phyloP scores from a whole-genome alignment of 2,329 filamentous ascomycete species.

The Fusarium phyllophilum region DNA sequence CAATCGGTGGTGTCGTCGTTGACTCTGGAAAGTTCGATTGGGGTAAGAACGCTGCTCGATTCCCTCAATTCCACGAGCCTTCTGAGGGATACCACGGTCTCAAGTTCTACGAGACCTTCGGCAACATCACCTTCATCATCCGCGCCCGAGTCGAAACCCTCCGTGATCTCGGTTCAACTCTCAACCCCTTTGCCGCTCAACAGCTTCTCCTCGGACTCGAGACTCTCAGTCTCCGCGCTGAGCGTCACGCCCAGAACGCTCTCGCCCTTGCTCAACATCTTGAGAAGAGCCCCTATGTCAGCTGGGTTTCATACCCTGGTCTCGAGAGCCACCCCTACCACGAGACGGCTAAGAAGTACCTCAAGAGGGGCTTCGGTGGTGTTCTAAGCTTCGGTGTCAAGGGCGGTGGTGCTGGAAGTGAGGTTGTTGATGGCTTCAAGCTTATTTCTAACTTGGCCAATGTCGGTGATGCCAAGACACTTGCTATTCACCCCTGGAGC shows the following conservation, averaged over 20 bases:
- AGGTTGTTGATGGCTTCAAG: slow-evolving; percentile 94
- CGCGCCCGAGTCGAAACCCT: slow-evolving; percentile 89
- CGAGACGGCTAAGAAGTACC: slow-evolving; percentile 84
- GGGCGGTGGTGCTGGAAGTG: slow-evolving; percentile 83
- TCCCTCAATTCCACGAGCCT: slow-evolving; percentile 93
- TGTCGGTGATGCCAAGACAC: slow-evolving; percentile 93
- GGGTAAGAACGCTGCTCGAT: slow-evolving; percentile 83
- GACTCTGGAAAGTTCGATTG: slow-evolving; percentile 95
- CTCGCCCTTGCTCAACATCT: slow-evolving; percentile 83
- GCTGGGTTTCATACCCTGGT: slow-evolving; percentile 95
- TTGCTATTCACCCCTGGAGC: slow-evolving; percentile 94
- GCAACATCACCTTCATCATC: slow-evolving; percentile 82
- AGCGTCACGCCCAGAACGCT: slow-evolving; percentile 88
- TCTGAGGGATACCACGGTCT: slow-evolving; percentile 91
- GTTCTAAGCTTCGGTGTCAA: slow-evolving; percentile 95
- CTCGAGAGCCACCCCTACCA: slow-evolving; percentile 85
- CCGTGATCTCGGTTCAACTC: slow-evolving; percentile 81
- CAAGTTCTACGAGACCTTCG: slow-evolving; percentile 95
- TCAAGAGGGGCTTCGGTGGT: slow-evolving; percentile 85
- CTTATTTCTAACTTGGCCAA: slow-evolving; percentile 96
- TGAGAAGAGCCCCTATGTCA: slow-evolving; percentile 82
- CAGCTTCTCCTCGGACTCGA: slow-evolving; percentile 90
- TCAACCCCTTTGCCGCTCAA: slow-evolving; percentile 94
- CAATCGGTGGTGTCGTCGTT: slow-evolving; percentile 85
- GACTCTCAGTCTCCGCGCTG: slow-evolving; percentile 86